phyloP scores from a whole-genome alignment of 2,329 filamentous ascomycete species.

The Penicillium janthinellum region DNA sequence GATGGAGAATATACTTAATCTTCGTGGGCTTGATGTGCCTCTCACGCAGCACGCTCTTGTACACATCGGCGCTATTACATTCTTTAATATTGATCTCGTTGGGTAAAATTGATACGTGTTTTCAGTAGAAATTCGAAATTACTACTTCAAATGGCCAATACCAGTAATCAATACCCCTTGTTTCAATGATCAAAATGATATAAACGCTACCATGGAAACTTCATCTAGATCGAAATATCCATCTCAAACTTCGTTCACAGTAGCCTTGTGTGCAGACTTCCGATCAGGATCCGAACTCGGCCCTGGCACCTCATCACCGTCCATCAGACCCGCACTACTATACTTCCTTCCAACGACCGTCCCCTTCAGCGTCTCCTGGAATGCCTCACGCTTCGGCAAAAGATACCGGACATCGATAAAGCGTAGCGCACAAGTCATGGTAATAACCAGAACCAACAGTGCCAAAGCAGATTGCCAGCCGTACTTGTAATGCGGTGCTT shows the following conservation, averaged over 20 bases:
- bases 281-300: neutral
- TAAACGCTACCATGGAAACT: neutral
- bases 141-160: no score
- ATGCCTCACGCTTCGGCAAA: slow-evolving; percentile 25
- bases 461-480: slow-evolving; percentile 54
- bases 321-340: neutral
- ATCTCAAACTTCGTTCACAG: neutral
- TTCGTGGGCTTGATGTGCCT: neutral
- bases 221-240: no score
- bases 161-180: no score
- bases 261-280: neutral
- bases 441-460: slow-evolving; percentile 49
- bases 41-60: neutral
- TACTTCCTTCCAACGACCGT: slow-evolving; percentile 15
- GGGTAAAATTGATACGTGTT: neutral
- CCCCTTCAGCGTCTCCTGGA: slow-evolving; percentile 19
- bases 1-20: neutral
- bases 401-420: slow-evolving; percentile 50
- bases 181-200: neutral
- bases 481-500: slow-evolving; percentile 54
- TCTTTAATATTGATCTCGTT: neutral
- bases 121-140: no score
- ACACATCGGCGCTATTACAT: neutral
- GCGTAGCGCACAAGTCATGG: slow-evolving; percentile 49
- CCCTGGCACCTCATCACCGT: neutral